A percentile compares a stretch with the other conserved stretches of the same genome.
These are phyloP conservation scores for Boletus subparvulus DNA, from an alignment of 768 basidiomycete genomes.

Conservation along the genomic window DNA sequence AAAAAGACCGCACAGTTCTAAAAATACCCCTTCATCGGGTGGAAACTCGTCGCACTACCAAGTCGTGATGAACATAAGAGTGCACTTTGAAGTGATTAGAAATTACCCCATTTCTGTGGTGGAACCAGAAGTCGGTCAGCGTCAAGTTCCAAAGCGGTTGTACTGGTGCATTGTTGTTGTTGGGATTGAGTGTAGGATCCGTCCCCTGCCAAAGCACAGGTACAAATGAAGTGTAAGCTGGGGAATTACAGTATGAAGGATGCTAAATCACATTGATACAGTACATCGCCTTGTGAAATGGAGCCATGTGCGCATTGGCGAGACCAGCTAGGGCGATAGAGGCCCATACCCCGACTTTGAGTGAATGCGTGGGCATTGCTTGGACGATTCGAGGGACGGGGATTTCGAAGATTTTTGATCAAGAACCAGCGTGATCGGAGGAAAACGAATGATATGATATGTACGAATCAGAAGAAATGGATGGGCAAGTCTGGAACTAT, in stretches of 20 bases:
- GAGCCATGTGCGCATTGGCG: neutral
- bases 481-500: neutral
- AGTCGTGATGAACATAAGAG: neutral
- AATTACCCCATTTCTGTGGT: neutral
- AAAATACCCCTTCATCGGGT: neutral
- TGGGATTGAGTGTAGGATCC: neutral
- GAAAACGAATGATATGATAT: neutral
- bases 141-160: neutral
- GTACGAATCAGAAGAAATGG: neutral
- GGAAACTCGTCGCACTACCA: slow-evolving; percentile 1
- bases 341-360: neutral
- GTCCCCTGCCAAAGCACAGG: slow-evolving; percentile 5
- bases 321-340: slow-evolving; percentile 13
- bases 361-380: slow-evolving; percentile 2
- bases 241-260: neutral
- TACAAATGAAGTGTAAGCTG: neutral
- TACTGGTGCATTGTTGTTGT: neutral
- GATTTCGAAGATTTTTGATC: neutral
- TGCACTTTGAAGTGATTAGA: neutral
- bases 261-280: slow-evolving; percentile 2
- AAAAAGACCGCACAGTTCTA: slow-evolving; percentile 11
- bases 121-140: slow-evolving; percentile 6
- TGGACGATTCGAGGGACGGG: neutral
- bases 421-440: slow-evolving; percentile 9
- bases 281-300: neutral